Evolutionary conservation across 768 basidiomycete genomes (phyloP), one percentile per base, ranked within the genome.

Genomic region (Hemileccinum rubropunctum): DNA sequence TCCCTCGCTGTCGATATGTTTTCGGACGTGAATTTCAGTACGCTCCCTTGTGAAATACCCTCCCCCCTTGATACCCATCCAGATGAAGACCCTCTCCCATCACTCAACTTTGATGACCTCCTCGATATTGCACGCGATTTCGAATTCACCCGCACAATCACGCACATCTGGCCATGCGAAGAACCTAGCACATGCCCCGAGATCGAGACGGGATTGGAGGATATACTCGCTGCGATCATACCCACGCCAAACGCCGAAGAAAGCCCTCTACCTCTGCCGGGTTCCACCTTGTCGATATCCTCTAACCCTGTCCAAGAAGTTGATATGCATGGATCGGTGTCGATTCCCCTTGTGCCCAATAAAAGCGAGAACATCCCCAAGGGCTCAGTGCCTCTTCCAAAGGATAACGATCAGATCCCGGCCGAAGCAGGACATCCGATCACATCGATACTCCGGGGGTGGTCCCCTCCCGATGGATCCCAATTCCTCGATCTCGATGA

Each of bases 111-210:
- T 45, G 59, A 65, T 17, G 62, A 59, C 39, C 47, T 65, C 46
- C 64, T 65, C 52, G 64, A 66, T 23, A 64, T 65, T 14, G 64
- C 64, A 1, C 57, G 39, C 38, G 63, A 64, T 32, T 66, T 59
- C 49, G 65, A 67, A 45, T 64, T 62, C 51, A 48, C 62, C 21
- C 53, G 34, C 47, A 51, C 56, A 20, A 58, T 63, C 51, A 46
- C 56, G 15, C 56, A 61, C 34, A 23, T 60, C 44, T 55, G 58
- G 53, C 53, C 58, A 34, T 48, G 43, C 44, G 56, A 63, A 26
- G 61, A 58, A 18, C 14, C 37, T 15, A n/a, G 10, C 33, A 10
- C 34, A 36, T 48, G 18, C 11, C 7, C 39, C 17, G 61, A 60
- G 23, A 48, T 45, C 17, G 61, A 60, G 20, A 48, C 47, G 3